These are phyloP conservation scores for Auriscalpium orientale DNA, from an alignment of 768 basidiomycete genomes.

Conservation along the genomic window DNA sequence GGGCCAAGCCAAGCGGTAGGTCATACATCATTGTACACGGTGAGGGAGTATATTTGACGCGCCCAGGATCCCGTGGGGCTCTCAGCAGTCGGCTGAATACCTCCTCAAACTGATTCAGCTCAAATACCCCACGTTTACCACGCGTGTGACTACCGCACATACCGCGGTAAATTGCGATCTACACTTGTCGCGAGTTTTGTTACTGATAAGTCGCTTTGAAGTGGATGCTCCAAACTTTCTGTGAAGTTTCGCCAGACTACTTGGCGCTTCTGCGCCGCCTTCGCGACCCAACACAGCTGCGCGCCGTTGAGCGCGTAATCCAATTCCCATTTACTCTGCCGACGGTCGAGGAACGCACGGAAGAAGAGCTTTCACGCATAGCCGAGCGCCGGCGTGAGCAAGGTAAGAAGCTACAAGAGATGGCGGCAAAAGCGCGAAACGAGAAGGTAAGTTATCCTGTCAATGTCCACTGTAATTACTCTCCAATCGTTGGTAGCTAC, in stretches of 20 bases:
- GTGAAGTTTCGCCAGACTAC: conserved; percentile 79
- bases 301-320: conserved; percentile 59
- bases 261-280: conserved; percentile 54
- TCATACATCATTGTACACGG: neutral
- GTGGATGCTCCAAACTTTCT: conserved; percentile 90
- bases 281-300: conserved; percentile 58
- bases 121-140: conserved; percentile 91
- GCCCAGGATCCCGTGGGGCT: conserved; percentile 87
- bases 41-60: neutral
- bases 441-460: conserved; percentile 58
- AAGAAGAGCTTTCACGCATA: conserved; percentile 76
- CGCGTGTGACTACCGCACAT: conserved; percentile 69
- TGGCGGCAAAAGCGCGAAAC: conserved; percentile 74
- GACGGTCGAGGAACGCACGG: conserved; percentile 74
- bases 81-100: conserved; percentile 84
- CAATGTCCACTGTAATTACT: neutral
- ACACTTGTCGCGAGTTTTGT: neutral
- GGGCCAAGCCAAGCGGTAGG: conserved; percentile 80
- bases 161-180: conserved; percentile 49
- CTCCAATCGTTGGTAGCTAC: conserved; percentile 36
- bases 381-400: conserved; percentile 81
- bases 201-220: conserved; percentile 23
- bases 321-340: conserved; percentile 78
- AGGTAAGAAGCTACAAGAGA: conserved; percentile 82
- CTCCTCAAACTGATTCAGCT: conserved; percentile 89